phyloP scores from a whole-genome alignment of 202 grass and related monocot species.

The Alloteropsis angusta region DNA sequence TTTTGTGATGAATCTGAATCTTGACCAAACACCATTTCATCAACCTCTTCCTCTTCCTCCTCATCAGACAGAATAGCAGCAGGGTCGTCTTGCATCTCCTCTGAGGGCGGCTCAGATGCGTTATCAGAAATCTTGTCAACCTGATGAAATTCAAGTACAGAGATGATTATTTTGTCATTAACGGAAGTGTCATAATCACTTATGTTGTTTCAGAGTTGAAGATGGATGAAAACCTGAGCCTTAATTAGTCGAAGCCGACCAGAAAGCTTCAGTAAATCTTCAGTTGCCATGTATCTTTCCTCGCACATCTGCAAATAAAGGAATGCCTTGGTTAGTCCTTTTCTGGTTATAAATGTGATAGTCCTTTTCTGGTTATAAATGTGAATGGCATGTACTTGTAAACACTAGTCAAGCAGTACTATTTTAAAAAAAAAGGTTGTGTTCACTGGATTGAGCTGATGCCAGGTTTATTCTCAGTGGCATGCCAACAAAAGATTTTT shows the following conservation, averaged over 20 bases:
- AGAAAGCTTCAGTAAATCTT: conserved; percentile 69
- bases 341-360: background rate
- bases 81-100: conserved; percentile 17
- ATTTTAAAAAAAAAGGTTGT: background rate
- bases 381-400: background rate
- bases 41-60: conserved; percentile 50
- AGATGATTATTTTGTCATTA: background rate
- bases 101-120: background rate
- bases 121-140: conserved; percentile 36
- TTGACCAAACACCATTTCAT: conserved; percentile 83
- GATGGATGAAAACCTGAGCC: conserved; percentile 52
- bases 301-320: conserved; percentile 45
- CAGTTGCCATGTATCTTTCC: conserved; percentile 39
- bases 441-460: background rate
- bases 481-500: background rate
- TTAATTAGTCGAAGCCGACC: conserved; percentile 62
- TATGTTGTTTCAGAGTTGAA: background rate
- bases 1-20: conserved; percentile 51
- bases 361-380: background rate
- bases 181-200: background rate
- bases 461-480: background rate
- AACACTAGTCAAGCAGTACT: background rate
- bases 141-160: conserved; percentile 30
- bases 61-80: conserved; percentile 25
- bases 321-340: background rate